Base-by-base conservation (phyloP, 257 asterid genomes). In the Ehretia macrophylla region DNA sequence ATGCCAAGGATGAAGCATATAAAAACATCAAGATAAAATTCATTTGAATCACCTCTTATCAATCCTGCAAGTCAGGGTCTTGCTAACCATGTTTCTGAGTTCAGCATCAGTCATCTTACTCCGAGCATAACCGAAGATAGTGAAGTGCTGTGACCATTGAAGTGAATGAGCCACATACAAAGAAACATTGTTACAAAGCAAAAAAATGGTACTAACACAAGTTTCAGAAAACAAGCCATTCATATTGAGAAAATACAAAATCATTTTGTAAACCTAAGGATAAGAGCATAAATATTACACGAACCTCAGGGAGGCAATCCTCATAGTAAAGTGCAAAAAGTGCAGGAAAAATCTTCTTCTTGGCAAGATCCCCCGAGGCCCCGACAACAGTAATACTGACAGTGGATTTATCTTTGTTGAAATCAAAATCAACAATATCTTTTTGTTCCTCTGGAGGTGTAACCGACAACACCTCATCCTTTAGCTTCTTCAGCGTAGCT, bases 341-440 rank as follows among this genome's bases (percentile, higher is more conserved):
- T 27, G 99, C 99, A 40, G 99, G 99, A 71, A 93, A 93, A 69
- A 93, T 93, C 83, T 93, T 93, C 79, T 93, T 93, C 86, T 89
- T 93, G 45, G 99, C 99, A 63, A 93, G 95, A 78, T 93, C 99
- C 21, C 99, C 99, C 8, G 99, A 93, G 50, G 99, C 99, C 54
- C 99, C 99, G 20, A 93, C 99, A 32, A 89, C 89, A 40, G 97
- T 93, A 45, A 93, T 83, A 66, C 85, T 89, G 64, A 93, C 93
- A 14, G 95, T 85, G n/a, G 95, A 81, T 60, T 79, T 71, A 48
- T 51, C 70, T n/a, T 51, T 71, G 23, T 64, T 62, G 10, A 46
- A 23, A 68, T 65, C 74, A 17, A 59, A 68, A 64, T 23, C 64
- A 52, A 67, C 62, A 0, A 54, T 62, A 10, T 17, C 50, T 61